Conservation (phyloP, 2,329 filamentous ascomycete species). For the Fusarium sp. region DNA sequence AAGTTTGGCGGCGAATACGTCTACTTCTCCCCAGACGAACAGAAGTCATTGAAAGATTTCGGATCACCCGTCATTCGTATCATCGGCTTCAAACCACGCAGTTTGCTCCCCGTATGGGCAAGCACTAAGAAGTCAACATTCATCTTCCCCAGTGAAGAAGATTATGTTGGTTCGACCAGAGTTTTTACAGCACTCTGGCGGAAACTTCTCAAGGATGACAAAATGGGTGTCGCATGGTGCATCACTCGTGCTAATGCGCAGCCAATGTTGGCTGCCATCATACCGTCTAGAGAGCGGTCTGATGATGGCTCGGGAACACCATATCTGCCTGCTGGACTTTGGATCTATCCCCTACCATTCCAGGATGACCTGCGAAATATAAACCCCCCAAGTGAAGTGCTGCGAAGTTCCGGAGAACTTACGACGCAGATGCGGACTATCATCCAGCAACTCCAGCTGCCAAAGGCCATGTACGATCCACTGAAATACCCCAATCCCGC, state of each 20-base stretch:
- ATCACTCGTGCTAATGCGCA: constrained; percentile 82
- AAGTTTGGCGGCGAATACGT: constrained; percentile 95
- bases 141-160: constrained; percentile 92
- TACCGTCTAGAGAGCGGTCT: constrained; percentile 75
- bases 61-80: constrained; percentile 85
- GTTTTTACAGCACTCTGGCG: constrained; percentile 92
- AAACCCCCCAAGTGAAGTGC: constrained; percentile 66
- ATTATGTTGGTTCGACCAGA: constrained; percentile 88
- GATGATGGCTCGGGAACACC: constrained; percentile 74
- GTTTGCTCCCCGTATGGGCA: constrained; percentile 81
- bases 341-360: constrained; percentile 88
- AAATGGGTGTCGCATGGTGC: constrained; percentile 90
- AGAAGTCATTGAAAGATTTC: constrained; percentile 79
- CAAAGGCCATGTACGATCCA: constrained; percentile 85
- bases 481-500: constrained; percentile 89
- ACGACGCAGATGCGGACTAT: constrained; percentile 85
- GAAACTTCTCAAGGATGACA: constrained; percentile 81
- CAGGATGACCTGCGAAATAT: constrained; percentile 86
- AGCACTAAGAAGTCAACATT: constrained; percentile 88
- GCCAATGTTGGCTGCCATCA: constrained; percentile 81
- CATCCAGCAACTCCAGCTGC: constrained; percentile 87
- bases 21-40: constrained; percentile 85
- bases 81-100: constrained; percentile 90
- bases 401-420: constrained; percentile 72
- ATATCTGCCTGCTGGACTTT: constrained; percentile 82